Conservation (phyloP, 805 yeast genomes). For the Starmerella scarabaei region DNA sequence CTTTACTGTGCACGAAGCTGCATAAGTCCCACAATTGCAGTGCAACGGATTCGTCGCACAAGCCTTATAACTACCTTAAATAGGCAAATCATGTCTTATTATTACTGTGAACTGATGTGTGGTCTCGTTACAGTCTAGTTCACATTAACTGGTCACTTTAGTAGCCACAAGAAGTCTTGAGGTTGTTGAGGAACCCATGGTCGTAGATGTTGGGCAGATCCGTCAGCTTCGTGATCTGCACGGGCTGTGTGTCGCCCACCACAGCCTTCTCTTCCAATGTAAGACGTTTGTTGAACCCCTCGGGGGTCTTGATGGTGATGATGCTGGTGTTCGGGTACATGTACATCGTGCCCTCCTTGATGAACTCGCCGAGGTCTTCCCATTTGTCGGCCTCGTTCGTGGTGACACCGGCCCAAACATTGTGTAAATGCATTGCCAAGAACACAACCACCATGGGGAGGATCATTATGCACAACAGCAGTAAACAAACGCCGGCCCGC, state of each 20-base stretch:
- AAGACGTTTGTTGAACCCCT: slow-evolving; percentile 24
- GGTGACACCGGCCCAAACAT: slow-evolving; percentile 54
- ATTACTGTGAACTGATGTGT: too few species aligned
- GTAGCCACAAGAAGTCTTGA: too few species aligned
- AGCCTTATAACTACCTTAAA: too few species aligned
- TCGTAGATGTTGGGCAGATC: slow-evolving; percentile 31
- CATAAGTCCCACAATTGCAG: too few species aligned
- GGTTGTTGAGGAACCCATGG: slow-evolving; percentile 25
- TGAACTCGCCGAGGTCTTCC: slow-evolving; percentile 45
- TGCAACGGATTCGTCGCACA: too few species aligned
- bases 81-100: too few species aligned
- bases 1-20: too few species aligned
- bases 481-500: slow-evolving; percentile 27
- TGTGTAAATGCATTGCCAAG: slow-evolving; percentile 34
- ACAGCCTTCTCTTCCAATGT: slow-evolving; percentile 21
- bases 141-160: too few species aligned
- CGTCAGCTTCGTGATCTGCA: slow-evolving; percentile 20
- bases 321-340: slow-evolving; percentile 21
- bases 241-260: slow-evolving; percentile 20
- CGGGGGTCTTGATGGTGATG: slow-evolving; percentile 21
- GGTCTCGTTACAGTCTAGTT: too few species aligned
- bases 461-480: slow-evolving; percentile 35
- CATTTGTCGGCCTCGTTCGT: slow-evolving; percentile 66
- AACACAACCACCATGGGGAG: slow-evolving; percentile 36
- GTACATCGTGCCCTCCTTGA: slow-evolving; percentile 32